Conservation (phyloP, 768 basidiomycete genomes). For the Russula virescens region DNA sequence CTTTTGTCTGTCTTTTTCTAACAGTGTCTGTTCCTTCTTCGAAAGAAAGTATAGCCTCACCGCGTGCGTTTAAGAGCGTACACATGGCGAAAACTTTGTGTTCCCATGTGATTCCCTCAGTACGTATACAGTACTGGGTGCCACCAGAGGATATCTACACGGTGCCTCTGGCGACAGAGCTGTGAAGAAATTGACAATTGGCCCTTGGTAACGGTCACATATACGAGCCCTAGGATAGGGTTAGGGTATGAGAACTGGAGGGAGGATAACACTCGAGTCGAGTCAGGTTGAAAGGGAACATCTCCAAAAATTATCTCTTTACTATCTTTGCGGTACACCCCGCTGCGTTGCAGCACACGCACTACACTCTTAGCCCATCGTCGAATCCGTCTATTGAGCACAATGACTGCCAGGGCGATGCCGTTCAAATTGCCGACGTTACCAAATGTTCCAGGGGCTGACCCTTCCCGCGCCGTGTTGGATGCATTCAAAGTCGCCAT, state of each 20-base stretch:
- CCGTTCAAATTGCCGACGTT: slow-evolving; percentile 31
- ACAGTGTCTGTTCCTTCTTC: no score
- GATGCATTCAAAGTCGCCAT: slow-evolving; percentile 81
- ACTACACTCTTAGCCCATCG: neutral
- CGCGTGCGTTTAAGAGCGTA: no score
- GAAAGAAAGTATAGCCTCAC: no score
- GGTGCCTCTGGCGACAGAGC: no score
- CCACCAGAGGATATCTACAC: no score
- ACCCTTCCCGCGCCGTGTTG: slow-evolving; percentile 60
- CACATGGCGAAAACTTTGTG: no score
- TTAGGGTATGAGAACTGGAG: slow-evolving; percentile 4
- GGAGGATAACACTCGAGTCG: no score
- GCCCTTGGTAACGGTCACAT: no score
- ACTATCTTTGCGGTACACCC: neutral
- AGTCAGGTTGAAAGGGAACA: neutral
- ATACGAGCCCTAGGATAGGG: slow-evolving; percentile 6
- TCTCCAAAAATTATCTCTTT: slow-evolving; percentile 14
- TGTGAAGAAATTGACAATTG: no score
- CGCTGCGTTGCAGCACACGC: slow-evolving; percentile 19
- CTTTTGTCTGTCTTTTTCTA: no score
- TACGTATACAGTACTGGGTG: no score
- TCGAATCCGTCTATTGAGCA: neutral
- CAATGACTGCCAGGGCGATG: neutral
- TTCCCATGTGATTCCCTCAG: no score
- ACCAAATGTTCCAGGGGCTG: slow-evolving; percentile 42